These are phyloP conservation scores for Rhododendron mucronatum DNA, from an alignment of 148 eudicot genomes.

Conservation along the genomic window DNA sequence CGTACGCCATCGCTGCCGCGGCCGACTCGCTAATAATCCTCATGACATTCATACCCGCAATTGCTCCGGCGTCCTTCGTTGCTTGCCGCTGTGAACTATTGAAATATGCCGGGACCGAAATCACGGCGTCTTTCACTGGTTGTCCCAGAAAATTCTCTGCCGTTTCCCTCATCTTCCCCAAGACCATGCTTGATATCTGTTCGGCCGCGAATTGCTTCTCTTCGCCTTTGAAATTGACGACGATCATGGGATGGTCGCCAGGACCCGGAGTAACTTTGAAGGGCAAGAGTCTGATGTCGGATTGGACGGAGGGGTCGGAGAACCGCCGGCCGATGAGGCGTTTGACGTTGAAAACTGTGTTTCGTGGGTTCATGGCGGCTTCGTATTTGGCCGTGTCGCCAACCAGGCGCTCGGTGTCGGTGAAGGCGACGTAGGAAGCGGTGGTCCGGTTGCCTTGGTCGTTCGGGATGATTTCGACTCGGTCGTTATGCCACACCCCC, in stretches of 20 bases:
- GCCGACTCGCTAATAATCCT: background rate
- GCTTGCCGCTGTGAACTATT: background rate
- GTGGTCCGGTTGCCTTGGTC: constrained; percentile 28
- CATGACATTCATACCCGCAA: background rate
- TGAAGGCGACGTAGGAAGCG: constrained; percentile 27
- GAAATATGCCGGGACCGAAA: constrained; percentile 1
- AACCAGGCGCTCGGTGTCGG: constrained; percentile 20
- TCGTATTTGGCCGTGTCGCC: constrained; percentile 23
- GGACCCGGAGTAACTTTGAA: background rate
- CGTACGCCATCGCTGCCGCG: constrained; percentile 3
- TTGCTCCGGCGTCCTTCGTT: background rate
- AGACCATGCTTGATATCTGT: background rate
- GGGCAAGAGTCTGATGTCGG: background rate
- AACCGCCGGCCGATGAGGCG: constrained; percentile 3
- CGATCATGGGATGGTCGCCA: background rate
- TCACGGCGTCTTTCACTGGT: background rate
- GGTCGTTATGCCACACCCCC: constrained; percentile 27
- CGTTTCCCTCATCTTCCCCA: background rate
- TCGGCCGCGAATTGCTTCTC: background rate
- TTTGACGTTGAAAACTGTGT: constrained; percentile 19
- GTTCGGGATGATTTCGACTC: constrained; percentile 24
- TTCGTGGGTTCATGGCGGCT: constrained; percentile 24
- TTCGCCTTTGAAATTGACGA: background rate
- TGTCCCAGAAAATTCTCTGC: background rate
- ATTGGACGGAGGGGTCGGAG: constrained; percentile 3